phyloP scores from a whole-genome alignment of 148 eudicot genomes.

The Linanthus parryae region DNA sequence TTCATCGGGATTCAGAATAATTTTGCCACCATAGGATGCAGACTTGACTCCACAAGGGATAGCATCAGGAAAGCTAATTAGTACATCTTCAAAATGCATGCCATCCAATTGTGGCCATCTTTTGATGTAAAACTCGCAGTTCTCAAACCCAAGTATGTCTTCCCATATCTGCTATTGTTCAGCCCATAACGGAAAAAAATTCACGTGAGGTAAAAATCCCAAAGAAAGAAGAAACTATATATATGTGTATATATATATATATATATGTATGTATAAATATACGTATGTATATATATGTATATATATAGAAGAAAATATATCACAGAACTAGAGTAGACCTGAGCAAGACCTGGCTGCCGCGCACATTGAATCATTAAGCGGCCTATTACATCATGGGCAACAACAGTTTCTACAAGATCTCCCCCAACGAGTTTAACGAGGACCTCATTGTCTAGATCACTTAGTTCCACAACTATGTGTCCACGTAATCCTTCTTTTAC shows the following conservation, averaged over 20 bases:
- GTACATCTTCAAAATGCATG: slow-evolving; percentile 48
- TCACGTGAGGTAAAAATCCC: no score
- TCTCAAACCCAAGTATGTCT: slow-evolving; percentile 60
- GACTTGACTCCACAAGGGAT: slow-evolving; percentile 59
- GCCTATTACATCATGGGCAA: slow-evolving; percentile 64
- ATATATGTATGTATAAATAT: no score
- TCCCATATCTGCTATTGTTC: slow-evolving; percentile 43
- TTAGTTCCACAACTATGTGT: slow-evolving; percentile 55
- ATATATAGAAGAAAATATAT: no score
- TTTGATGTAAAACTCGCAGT: slow-evolving; percentile 59
- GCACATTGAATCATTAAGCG: slow-evolving; percentile 63
- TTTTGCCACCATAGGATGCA: slow-evolving; percentile 41
- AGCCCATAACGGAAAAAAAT: slow-evolving; percentile 4
- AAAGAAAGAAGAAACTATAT: no score
- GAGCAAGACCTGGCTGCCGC: slow-evolving; percentile 63
- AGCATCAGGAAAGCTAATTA: slow-evolving; percentile 54
- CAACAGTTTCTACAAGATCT: slow-evolving; percentile 59
- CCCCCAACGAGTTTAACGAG: slow-evolving; percentile 64
- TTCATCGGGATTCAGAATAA: slow-evolving; percentile 53
- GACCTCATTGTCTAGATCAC: slow-evolving; percentile 59
- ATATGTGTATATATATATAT: no score
- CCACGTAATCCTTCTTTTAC: slow-evolving; percentile 47
- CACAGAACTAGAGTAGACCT: no score
- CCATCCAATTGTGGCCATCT: slow-evolving; percentile 59
- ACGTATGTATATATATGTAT: no score